Evolutionary conservation across 495 filamentous ascomycete species (phyloP).

Genomic region (Penicillium cosmopolitanum): DNA sequence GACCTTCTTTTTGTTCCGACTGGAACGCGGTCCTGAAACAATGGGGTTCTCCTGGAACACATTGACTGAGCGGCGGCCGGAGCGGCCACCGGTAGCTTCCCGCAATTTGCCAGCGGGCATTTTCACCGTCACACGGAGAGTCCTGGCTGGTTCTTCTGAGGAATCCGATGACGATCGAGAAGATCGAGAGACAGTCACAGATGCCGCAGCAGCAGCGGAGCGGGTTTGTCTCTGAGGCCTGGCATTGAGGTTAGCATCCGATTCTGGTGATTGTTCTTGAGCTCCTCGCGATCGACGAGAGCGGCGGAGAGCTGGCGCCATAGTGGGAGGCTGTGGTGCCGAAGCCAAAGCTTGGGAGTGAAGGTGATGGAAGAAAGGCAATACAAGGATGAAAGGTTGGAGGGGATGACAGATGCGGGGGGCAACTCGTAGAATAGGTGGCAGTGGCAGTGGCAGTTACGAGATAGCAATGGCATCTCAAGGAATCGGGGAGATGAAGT

Average conservation of each 20-base stretch:
- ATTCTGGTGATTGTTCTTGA: conserved; percentile 43
- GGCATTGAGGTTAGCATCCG: conserved; percentile 40
- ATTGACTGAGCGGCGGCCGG: conserved; percentile 45
- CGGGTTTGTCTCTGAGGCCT: conserved; percentile 44
- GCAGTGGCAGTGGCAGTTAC: conserved; percentile 28
- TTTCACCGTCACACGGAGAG: conserved; percentile 81
- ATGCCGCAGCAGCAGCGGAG: conserved; percentile 34
- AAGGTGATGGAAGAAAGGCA: not conserved
- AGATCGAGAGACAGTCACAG: conserved; percentile 59
- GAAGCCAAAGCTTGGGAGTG: not conserved
- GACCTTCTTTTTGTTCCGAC: conserved; percentile 68
- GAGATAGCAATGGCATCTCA: conserved; percentile 6
- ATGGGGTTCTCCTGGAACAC: conserved; percentile 60
- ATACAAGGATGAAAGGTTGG: conserved; percentile 2
- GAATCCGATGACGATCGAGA: conserved; percentile 59
- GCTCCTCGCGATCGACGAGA: conserved; percentile 51
- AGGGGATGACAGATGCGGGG: conserved; percentile 1
- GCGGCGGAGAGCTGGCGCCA: conserved; percentile 52
- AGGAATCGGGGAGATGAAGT: conserved; percentile 10
- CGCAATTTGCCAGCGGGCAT: conserved; percentile 81
- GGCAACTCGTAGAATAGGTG: conserved; percentile 2
- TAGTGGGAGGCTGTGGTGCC: conserved; percentile 14
- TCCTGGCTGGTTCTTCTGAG: conserved; percentile 59
- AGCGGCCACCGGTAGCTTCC: conserved; percentile 62
- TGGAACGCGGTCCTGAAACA: conserved; percentile 62